Conservation (phyloP, 139 green algal species). For the Micromonas pusilla region DNA sequence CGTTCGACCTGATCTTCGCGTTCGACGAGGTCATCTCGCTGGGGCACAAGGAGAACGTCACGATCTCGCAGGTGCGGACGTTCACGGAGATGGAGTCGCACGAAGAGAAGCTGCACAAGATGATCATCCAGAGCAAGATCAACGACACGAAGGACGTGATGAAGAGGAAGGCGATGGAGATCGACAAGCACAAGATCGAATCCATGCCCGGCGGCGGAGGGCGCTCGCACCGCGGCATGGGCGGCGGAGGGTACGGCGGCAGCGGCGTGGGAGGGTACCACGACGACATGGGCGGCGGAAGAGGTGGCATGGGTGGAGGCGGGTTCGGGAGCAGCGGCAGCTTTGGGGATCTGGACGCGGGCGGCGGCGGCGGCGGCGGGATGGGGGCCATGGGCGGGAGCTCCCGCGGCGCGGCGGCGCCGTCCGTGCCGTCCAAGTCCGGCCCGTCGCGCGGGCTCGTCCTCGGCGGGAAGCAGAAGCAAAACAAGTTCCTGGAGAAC, state of each 20-base stretch:
- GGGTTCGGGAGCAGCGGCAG: neutral
- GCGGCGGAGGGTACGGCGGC: constrained; percentile 28
- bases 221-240: constrained; percentile 19
- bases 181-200: constrained; percentile 87
- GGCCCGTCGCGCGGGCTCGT: constrained; percentile 29
- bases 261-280: constrained; percentile 1
- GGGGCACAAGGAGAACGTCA: constrained; percentile 88
- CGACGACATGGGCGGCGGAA: constrained; percentile 1
- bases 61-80: constrained; percentile 74
- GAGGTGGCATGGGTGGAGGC: constrained; percentile 34
- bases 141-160: constrained; percentile 86
- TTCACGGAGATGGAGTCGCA: constrained; percentile 97
- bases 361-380: neutral
- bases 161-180: constrained; percentile 90
- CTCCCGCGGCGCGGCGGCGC: neutral
- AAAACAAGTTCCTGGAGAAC: constrained; percentile 73
- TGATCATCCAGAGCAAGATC: constrained; percentile 92
- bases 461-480: constrained; percentile 23
- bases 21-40: constrained; percentile 97
- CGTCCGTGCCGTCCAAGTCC: neutral
- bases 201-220: constrained; percentile 16
- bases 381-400: neutral
- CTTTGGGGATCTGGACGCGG: neutral
- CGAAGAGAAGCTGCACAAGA: constrained; percentile 99
- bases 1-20: constrained; percentile 98